Evolutionary conservation across 352 stramenopile species (phyloP), one percentile per base, ranked within the genome.

Genomic region (Phytophthora hybrid): DNA sequence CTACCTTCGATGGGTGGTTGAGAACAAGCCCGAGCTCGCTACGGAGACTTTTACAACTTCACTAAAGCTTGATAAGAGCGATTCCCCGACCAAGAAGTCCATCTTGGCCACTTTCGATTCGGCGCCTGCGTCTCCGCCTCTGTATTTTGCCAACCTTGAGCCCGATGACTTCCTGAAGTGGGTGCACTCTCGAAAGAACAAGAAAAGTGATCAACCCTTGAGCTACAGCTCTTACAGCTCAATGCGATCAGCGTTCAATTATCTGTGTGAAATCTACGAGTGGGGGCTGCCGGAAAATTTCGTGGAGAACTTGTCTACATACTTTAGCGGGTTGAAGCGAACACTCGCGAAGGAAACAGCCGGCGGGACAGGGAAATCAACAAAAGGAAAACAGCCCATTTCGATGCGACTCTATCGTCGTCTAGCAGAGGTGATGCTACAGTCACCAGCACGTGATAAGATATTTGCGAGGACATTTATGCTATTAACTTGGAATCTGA

Each of bases 391-490:
- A 14, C 39, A 70, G 16, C 64, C 59, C 1, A 59, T 77, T 16
- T 21, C 59, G 4, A 39, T 78, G 21, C 41, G 44, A 2, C 14
- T 75, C 14, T 74, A 71, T 26, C 66, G 57, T 5, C 37, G 61
- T n/a, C 13, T 79, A 1, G 16, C 39, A 19, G 29, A 44, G 19
- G 14, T 44, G 21, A 72, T 76, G 67, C 46, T 79, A 3, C 4
- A 0, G 54, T 16, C 19, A 16, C 16, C 58, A 26, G 58, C 53
- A 4, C 11, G 59, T 0, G 54, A 73, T n/a, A 70, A 71, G 31
- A 26, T 75, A 14, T 80, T 80, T 51, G 74, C 47, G 11, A 66
- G 64, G 6, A 66, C 52, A 1, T 80, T 80, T 37, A 65, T 73
- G 51, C 39, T 80, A 0, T 26, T 69, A 0, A 66, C 51, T 1